These are phyloP conservation scores for Ceriops tagal DNA, from an alignment of 345 rosid genomes.

Conservation along the genomic window DNA sequence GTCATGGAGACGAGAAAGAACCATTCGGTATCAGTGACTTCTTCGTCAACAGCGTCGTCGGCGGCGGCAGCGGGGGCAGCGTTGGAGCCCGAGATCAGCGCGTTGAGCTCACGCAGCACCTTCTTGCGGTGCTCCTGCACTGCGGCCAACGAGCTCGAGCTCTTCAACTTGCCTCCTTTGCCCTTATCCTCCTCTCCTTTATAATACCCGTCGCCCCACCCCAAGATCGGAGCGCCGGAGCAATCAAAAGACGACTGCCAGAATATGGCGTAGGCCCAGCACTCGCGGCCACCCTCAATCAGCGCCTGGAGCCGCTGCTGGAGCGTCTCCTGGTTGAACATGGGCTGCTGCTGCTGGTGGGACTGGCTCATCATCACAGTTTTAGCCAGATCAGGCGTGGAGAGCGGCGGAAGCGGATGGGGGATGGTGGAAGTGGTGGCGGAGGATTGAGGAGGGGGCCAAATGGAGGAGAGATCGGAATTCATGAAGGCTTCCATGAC, in stretches of 20 bases:
- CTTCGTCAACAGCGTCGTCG: slow-evolving; percentile 75
- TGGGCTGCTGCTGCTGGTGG: slow-evolving; percentile 19
- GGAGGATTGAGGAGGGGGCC: slow-evolving; percentile 54
- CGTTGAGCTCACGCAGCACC: slow-evolving; percentile 75
- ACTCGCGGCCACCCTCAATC: slow-evolving; percentile 61
- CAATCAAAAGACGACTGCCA: slow-evolving; percentile 86
- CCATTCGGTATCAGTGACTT: slow-evolving; percentile 96
- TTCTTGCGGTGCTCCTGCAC: slow-evolving; percentile 85
- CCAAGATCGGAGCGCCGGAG: slow-evolving; percentile 52
- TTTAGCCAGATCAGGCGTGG: neutral
- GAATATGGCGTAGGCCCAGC: slow-evolving; percentile 94
- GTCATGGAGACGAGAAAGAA: slow-evolving; percentile 93
- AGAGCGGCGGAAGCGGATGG: neutral
- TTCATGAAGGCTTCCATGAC: slow-evolving; percentile 94
- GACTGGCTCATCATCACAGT: slow-evolving; percentile 1
- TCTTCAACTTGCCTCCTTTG: slow-evolving; percentile 30
- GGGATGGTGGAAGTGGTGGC: slow-evolving; percentile 21
- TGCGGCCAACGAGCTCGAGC: slow-evolving; percentile 32
- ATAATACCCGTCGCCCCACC: slow-evolving; percentile 96
- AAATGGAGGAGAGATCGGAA: slow-evolving; percentile 65
- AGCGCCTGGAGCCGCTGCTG: slow-evolving; percentile 81
- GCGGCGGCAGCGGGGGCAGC: slow-evolving; percentile 28
- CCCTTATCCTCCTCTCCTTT: slow-evolving; percentile 76
- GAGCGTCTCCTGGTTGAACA: slow-evolving; percentile 68
- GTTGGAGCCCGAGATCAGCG: slow-evolving; percentile 66